These are phyloP conservation scores for Hymenoscyphus fructigenus DNA, from an alignment of 2,329 filamentous ascomycete species.

Conservation along the genomic window DNA sequence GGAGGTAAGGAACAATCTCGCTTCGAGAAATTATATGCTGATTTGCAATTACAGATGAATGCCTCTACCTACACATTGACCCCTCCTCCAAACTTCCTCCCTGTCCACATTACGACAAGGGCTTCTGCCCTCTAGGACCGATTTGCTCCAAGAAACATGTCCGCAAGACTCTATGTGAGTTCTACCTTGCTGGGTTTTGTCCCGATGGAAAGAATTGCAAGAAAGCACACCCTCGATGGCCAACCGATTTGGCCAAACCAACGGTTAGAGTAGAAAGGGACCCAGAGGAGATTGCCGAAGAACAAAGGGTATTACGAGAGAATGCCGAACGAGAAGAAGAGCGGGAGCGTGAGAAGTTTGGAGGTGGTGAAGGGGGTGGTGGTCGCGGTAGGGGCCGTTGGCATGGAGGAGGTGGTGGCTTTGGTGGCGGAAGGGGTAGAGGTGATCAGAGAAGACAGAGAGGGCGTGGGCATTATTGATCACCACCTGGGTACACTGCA, in stretches of 20 bases:
- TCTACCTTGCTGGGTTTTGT: conserved; percentile 92
- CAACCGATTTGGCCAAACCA: conserved; percentile 70
- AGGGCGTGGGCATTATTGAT: conserved; percentile 30
- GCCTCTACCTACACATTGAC: conserved; percentile 87
- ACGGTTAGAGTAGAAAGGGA: conserved; percentile 66
- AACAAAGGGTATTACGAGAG: conserved; percentile 56
- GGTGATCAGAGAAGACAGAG: conserved; percentile 24
- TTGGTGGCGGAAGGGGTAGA: conserved; percentile 35
- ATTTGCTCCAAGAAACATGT: conserved; percentile 87
- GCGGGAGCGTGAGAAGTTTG: conserved; percentile 40
- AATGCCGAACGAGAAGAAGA: conserved; percentile 53
- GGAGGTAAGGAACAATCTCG: conserved; percentile 46
- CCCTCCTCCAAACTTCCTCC: conserved; percentile 75
- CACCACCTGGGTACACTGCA: conserved; percentile 4
- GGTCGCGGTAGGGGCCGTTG: conserved; percentile 32
- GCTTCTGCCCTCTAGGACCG: conserved; percentile 90
- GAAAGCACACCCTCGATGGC: conserved; percentile 79
- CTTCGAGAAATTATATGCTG: conserved; percentile 8
- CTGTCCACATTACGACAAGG: conserved; percentile 89
- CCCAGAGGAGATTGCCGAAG: conserved; percentile 53
- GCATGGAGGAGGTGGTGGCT: conserved; percentile 33
- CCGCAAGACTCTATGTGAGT: conserved; percentile 74
- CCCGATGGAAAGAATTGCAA: conserved; percentile 77
- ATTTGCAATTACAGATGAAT: conserved; percentile 64
- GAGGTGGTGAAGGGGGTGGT: conserved; percentile 36